phyloP scores from a whole-genome alignment of 1,139 yeast species.

The Pichia inconspicua region DNA sequence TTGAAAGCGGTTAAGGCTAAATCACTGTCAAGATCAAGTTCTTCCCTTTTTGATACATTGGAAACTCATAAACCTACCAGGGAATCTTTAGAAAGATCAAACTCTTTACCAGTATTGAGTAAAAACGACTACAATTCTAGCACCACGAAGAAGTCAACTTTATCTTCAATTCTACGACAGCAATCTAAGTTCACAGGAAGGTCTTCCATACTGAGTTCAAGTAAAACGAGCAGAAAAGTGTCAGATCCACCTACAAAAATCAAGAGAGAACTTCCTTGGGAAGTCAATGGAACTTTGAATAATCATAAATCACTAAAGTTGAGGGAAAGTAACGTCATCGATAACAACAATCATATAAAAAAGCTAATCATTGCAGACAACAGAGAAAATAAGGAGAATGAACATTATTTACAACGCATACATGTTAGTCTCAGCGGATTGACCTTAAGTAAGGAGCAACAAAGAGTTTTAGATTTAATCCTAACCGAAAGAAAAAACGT shows the following conservation, averaged over 20 bases:
- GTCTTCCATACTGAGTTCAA: slow-evolving; percentile 9
- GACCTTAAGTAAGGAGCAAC: slow-evolving; percentile 38
- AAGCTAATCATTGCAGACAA: neutral
- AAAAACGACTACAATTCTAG: neutral
- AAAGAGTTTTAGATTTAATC: slow-evolving; percentile 40
- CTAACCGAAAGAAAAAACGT: slow-evolving; percentile 43
- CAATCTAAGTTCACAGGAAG: slow-evolving; percentile 12
- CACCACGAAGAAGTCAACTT: neutral
- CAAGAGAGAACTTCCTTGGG: slow-evolving; percentile 9
- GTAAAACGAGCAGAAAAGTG: neutral
- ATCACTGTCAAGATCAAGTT: neutral
- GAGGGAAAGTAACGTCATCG: slow-evolving; percentile 1
- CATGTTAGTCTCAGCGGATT: slow-evolving; percentile 32
- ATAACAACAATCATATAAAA: slow-evolving; percentile 1
- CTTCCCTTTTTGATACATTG: neutral
- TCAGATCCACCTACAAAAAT: neutral
- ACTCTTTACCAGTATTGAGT: neutral
- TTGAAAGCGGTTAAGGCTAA: neutral
- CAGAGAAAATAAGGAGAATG: neutral
- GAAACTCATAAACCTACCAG: neutral
- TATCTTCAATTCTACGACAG: slow-evolving; percentile 9
- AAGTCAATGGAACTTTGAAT: slow-evolving; percentile 7
- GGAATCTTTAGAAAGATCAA: neutral
- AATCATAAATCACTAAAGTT: slow-evolving; percentile 1
- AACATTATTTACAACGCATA: slow-evolving; percentile 3